Conservation (phyloP, 129 eudicot genomes). For the Flaveria linearis region DNA sequence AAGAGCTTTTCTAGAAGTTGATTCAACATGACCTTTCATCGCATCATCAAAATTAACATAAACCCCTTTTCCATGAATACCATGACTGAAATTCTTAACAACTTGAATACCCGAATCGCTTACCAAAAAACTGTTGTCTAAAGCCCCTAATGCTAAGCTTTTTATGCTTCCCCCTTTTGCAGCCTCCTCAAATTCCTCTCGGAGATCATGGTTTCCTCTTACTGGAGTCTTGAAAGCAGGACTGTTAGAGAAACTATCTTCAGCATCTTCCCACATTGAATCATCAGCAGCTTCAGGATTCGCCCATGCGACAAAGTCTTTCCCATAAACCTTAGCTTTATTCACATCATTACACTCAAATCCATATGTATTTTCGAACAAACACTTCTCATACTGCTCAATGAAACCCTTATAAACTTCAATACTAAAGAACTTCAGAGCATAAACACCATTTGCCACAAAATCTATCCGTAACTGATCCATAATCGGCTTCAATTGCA, state of each 20-base stretch:
- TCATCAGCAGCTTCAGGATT: conserved; percentile 89
- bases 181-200: conserved; percentile 91
- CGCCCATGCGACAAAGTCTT: conserved; percentile 88
- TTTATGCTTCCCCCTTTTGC: conserved; percentile 73
- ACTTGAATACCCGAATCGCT: conserved; percentile 90
- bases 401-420: conserved; percentile 59
- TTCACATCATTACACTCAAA: conserved; percentile 60
- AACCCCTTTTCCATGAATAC: conserved; percentile 89
- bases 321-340: conserved; percentile 80
- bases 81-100: conserved; percentile 84
- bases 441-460: conserved; percentile 74
- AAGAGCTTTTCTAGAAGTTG: conserved; percentile 87
- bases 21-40: conserved; percentile 35
- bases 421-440: conserved; percentile 52
- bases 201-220: conserved; percentile 47
- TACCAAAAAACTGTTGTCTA: conserved; percentile 90
- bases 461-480: conserved; percentile 76
- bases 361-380: conserved; percentile 84
- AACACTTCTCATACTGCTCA: conserved; percentile 60
- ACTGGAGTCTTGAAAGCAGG: conserved; percentile 48
- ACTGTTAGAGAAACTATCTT: conserved; percentile 51
- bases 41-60: conserved; percentile 72
- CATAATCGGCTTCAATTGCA: conserved; percentile 68
- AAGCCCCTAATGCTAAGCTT: conserved; percentile 89
- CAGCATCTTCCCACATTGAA: conserved; percentile 95